A percentile compares a stretch with the other conserved stretches of the same genome.
Evolutionary conservation across 2,329 filamentous ascomycete species (phyloP).

Genomic region (Lasiodiplodia sp.): DNA sequence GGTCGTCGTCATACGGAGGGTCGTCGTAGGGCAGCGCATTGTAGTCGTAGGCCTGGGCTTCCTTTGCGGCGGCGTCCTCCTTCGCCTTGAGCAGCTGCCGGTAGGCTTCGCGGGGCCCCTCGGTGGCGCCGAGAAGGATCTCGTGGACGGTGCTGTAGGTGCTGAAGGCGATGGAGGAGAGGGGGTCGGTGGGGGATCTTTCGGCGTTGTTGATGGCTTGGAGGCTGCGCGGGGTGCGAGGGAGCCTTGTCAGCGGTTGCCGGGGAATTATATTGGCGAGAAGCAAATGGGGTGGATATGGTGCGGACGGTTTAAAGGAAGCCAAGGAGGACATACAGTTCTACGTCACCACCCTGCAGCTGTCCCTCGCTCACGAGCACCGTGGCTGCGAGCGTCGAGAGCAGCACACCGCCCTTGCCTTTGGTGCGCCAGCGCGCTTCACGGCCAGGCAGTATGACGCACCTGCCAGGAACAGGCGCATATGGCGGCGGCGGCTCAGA

Average conservation of each 20-base stretch:
- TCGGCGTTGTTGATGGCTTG: background rate
- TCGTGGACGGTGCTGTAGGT: constrained; percentile 14
- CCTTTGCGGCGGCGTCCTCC: background rate
- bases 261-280: too few relatives aligned
- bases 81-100: background rate
- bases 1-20: background rate
- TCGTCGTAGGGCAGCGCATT: background rate
- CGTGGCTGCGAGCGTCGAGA: constrained; percentile 20
- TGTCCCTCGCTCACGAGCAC: background rate
- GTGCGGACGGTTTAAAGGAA: too few relatives aligned
- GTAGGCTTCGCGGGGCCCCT: constrained; percentile 3
- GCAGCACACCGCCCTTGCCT: background rate
- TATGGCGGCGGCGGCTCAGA: background rate
- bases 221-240: too few relatives aligned
- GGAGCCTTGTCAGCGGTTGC: too few relatives aligned
- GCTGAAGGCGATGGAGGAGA: constrained; percentile 16
- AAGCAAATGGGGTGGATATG: too few relatives aligned
- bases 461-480: background rate
- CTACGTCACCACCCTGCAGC: background rate
- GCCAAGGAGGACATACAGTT: background rate
- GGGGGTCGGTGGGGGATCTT: background rate
- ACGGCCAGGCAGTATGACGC: background rate
- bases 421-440: constrained; percentile 8
- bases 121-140: background rate
- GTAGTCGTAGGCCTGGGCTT: background rate